These are phyloP conservation scores for Talaromyces albobiverticillius DNA, from an alignment of 2,329 filamentous ascomycete genomes.

Conservation along the genomic window DNA sequence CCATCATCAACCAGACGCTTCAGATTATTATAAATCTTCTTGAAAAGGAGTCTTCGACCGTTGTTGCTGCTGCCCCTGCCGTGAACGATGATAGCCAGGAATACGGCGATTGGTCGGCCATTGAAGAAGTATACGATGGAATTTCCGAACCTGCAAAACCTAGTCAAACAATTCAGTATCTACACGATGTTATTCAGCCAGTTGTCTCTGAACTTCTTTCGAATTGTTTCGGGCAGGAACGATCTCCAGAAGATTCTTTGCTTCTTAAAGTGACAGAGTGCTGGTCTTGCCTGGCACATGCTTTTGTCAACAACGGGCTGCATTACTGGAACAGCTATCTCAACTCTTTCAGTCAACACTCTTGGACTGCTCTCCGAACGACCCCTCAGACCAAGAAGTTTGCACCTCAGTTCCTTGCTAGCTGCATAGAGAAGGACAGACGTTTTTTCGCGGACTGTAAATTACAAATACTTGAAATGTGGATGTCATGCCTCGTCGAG, in stretches of 20 bases:
- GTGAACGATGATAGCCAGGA: slow-evolving; percentile 62
- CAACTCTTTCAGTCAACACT: slow-evolving; percentile 51
- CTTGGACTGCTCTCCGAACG: slow-evolving; percentile 45
- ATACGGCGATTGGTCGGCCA: slow-evolving; percentile 58
- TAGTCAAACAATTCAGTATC: slow-evolving; percentile 26
- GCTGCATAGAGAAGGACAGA: slow-evolving; percentile 42
- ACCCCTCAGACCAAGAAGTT: slow-evolving; percentile 49
- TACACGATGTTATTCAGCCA: slow-evolving; percentile 46
- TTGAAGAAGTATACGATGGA: slow-evolving; percentile 46
- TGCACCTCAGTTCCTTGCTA: slow-evolving; percentile 44
- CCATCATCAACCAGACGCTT: slow-evolving; percentile 49
- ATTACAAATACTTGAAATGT: slow-evolving; percentile 49
- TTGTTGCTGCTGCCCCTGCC: slow-evolving; percentile 22
- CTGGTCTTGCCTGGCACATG: slow-evolving; percentile 52
- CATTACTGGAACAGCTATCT: slow-evolving; percentile 58
- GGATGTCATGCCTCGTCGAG: slow-evolving; percentile 57
- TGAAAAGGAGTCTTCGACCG: slow-evolving; percentile 25
- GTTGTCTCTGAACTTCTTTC: slow-evolving; percentile 55
- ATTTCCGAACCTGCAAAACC: slow-evolving; percentile 25
- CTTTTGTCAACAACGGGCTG: slow-evolving; percentile 44
- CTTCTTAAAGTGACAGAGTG: slow-evolving; percentile 52
- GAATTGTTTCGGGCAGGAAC: slow-evolving; percentile 60
- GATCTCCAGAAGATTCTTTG: slow-evolving; percentile 52
- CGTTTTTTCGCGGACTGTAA: slow-evolving; percentile 45
- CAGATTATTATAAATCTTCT: slow-evolving; percentile 46